Percentiles rank a stretch among this genome's conserved stretches.
These are phyloP conservation scores for Candida rishiriensis DNA, from an alignment of 805 yeast species.

Conservation along the genomic window DNA sequence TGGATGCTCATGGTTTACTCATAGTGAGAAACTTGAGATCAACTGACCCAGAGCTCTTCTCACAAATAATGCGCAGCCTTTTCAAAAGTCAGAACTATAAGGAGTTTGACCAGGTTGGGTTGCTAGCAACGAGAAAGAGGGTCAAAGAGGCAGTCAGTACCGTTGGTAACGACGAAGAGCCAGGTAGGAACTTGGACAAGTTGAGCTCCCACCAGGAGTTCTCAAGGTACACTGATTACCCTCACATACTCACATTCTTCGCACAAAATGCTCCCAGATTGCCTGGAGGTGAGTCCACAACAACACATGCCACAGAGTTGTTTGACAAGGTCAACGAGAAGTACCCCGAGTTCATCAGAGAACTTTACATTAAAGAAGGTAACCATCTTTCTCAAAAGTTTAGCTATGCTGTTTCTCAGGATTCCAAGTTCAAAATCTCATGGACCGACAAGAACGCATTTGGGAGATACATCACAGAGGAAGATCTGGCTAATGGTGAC, in stretches of 20 bases:
- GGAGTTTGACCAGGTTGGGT: slow-evolving; percentile 17
- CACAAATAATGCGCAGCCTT: slow-evolving; percentile 6
- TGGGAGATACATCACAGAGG: slow-evolving; percentile 9
- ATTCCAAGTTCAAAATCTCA: slow-evolving; percentile 7
- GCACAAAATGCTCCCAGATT: slow-evolving; percentile 12
- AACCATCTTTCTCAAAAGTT: slow-evolving; percentile 7
- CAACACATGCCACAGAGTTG: slow-evolving; percentile 21
- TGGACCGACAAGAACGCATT: slow-evolving; percentile 12
- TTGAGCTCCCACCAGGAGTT: slow-evolving; percentile 23
- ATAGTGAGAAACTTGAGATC: slow-evolving; percentile 7
- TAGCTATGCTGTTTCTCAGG: slow-evolving; percentile 2
- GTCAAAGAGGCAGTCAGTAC: slow-evolving; percentile 11
- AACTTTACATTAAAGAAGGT: slow-evolving; percentile 11
- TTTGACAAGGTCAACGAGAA: slow-evolving; percentile 15
- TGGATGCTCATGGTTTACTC: slow-evolving; percentile 9
- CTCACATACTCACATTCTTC: slow-evolving; percentile 21
- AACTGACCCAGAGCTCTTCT: slow-evolving; percentile 7
- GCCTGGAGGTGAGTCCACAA: slow-evolving; percentile 21
- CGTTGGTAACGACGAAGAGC: slow-evolving; percentile 11
- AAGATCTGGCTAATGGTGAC: slow-evolving; percentile 1
- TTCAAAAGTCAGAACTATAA: slow-evolving; percentile 5
- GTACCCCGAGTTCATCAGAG: slow-evolving; percentile 21
- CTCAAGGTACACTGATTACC: slow-evolving; percentile 19
- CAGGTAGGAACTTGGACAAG: slow-evolving; percentile 11
- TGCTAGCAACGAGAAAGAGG: slow-evolving; percentile 12